Percentiles rank a stretch among this genome's conserved stretches.
phyloP scores from a whole-genome alignment of 371 early-diverging fungal genomes.

The Haplosporangium sp. region DNA sequence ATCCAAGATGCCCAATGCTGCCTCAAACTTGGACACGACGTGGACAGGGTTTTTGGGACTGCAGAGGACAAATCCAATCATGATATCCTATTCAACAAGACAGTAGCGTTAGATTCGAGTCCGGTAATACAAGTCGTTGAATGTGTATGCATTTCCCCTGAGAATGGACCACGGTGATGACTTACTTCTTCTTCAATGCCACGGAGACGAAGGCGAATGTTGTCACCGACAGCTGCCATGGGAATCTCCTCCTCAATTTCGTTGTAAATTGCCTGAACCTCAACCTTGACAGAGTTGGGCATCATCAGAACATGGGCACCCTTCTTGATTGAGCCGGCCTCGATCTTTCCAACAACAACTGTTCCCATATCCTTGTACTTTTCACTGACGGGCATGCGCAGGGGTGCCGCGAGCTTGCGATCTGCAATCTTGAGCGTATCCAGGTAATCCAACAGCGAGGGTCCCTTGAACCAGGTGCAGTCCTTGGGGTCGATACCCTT shows the following conservation, averaged over 20 bases:
- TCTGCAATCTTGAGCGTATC: slow-evolving; percentile 85
- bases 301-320: slow-evolving; percentile 87
- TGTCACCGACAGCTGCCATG: slow-evolving; percentile 91
- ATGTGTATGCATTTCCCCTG: background rate
- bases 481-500: slow-evolving; percentile 70
- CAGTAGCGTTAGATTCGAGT: no score
- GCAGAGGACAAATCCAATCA: slow-evolving; percentile 91
- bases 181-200: slow-evolving; percentile 93
- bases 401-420: slow-evolving; percentile 86
- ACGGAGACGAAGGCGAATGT: slow-evolving; percentile 89
- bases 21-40: slow-evolving; percentile 83
- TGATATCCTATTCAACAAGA: slow-evolving; percentile 63
- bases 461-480: slow-evolving; percentile 91
- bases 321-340: slow-evolving; percentile 90
- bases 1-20: slow-evolving; percentile 90
- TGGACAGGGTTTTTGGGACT: slow-evolving; percentile 81
- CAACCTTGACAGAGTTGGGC: slow-evolving; percentile 89
- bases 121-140: background rate
- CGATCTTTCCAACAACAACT: slow-evolving; percentile 94
- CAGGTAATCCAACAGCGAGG: slow-evolving; percentile 90
- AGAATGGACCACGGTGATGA: background rate
- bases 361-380: slow-evolving; percentile 98
- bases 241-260: slow-evolving; percentile 87
- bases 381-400: slow-evolving; percentile 94
- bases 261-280: slow-evolving; percentile 84